Evolutionary conservation across 306 rosid genomes (phyloP).

Genomic region (Delonix regia): DNA sequence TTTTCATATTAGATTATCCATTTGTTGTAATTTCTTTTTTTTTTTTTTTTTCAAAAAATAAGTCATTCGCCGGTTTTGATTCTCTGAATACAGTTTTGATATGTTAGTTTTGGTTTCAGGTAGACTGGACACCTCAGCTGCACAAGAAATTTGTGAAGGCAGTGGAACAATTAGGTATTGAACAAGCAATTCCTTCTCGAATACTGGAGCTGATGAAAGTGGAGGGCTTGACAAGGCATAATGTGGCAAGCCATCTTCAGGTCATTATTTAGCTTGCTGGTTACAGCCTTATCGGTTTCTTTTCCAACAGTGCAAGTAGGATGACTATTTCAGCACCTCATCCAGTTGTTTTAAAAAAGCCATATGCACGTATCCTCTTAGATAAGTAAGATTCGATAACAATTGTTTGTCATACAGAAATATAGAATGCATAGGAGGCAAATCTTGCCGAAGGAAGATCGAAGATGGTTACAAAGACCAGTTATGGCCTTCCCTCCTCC

Average conservation of each 20-base stretch:
- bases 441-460: slow-evolving; percentile 79
- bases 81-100: slow-evolving; percentile 35
- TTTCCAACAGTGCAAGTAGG: slow-evolving; percentile 7
- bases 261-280: slow-evolving; percentile 41
- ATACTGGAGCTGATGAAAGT: slow-evolving; percentile 87
- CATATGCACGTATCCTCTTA: background rate
- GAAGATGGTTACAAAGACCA: slow-evolving; percentile 72
- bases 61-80: slow-evolving; percentile 13
- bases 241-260: slow-evolving; percentile 98
- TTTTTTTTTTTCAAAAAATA: background rate
- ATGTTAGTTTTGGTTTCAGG: slow-evolving; percentile 55
- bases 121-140: slow-evolving; percentile 91
- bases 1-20: background rate
- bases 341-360: slow-evolving; percentile 1
- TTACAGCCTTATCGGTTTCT: background rate
- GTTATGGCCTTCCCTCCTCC: slow-evolving; percentile 76
- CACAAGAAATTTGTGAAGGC: slow-evolving; percentile 93
- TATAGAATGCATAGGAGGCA: slow-evolving; percentile 91
- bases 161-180: slow-evolving; percentile 88
- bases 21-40: background rate
- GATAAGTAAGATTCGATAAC: slow-evolving; percentile 4
- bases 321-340: background rate
- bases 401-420: slow-evolving; percentile 55
- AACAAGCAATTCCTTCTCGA: slow-evolving; percentile 97
- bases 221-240: slow-evolving; percentile 93